Conservation (phyloP, 1,284 basidiomycete genomes). For the Taiwanofungus camphoratus region DNA sequence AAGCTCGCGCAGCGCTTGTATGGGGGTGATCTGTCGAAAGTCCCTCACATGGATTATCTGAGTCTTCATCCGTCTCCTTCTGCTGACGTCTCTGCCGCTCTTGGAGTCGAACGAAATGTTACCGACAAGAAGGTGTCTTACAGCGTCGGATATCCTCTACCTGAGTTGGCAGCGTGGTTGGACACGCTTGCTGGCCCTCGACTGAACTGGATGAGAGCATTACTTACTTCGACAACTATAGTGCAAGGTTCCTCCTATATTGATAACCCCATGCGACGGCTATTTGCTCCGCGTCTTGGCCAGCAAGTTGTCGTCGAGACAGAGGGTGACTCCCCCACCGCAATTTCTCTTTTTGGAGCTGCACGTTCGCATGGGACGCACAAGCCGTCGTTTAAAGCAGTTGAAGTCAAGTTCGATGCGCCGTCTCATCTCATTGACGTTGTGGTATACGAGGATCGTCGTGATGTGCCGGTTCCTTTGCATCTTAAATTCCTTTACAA, state of each 20-base stretch:
- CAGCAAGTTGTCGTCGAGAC: conserved; percentile 71
- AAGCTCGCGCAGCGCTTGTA: conserved; percentile 84
- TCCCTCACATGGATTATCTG: conserved; percentile 88
- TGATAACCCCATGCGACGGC: conserved; percentile 85
- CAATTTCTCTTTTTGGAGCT: conserved; percentile 66
- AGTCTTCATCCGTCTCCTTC: conserved; percentile 44
- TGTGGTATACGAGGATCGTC: conserved; percentile 82
- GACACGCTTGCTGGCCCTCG: conserved; percentile 78
- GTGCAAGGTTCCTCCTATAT: conserved; percentile 83
- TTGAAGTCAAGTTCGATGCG: conserved; percentile 66
- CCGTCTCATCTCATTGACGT: conserved; percentile 62
- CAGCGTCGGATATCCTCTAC: conserved; percentile 50
- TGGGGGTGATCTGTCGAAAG: conserved; percentile 67
- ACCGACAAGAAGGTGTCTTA: conserved; percentile 48
- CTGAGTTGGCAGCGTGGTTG: conserved; percentile 72
- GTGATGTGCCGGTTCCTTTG: conserved; percentile 74
- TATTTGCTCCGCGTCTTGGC: conserved; percentile 76
- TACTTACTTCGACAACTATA: conserved; percentile 78
- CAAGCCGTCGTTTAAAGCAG: conserved; percentile 75
- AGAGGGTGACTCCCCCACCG: conserved; percentile 42
- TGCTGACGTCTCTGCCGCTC: conserved; percentile 28
- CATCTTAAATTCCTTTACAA: conserved; percentile 82
- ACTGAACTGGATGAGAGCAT: conserved; percentile 84
- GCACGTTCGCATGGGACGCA: conserved; percentile 80
- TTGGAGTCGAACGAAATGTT: conserved; percentile 44